Evolutionary conservation across 495 filamentous ascomycete species (phyloP).

Genomic region (Haplographium delicatum): DNA sequence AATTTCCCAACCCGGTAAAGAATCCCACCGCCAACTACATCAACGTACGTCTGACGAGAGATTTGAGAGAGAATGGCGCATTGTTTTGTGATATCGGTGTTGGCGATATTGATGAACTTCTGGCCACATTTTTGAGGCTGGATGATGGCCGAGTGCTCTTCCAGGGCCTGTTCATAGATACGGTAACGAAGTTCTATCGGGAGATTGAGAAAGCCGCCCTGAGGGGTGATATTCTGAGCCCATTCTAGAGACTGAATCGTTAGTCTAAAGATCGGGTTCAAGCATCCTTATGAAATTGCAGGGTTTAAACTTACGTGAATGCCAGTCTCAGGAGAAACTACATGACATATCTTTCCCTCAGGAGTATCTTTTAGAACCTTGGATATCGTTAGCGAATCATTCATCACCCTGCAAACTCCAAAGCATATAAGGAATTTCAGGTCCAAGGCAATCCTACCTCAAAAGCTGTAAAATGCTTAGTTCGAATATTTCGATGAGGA

Average conservation of each 20-base stretch:
- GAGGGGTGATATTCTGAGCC: background rate
- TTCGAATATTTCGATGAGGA: too few species aligned
- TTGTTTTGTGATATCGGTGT: background rate
- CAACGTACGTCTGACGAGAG: constrained; percentile 16
- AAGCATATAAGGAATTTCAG: too few species aligned
- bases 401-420: too few species aligned
- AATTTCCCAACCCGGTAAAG: constrained; percentile 4
- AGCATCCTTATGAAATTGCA: background rate
- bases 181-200: background rate
- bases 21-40: constrained; percentile 11
- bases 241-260: background rate
- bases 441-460: too few species aligned
- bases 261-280: too few species aligned
- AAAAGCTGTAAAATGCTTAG: too few species aligned
- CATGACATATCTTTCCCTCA: too few species aligned
- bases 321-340: background rate
- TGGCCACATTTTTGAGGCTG: background rate
- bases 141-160: background rate
- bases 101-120: too few species aligned
- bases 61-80: background rate
- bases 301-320: background rate
- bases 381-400: too few species aligned
- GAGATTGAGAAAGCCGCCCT: background rate
- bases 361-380: too few species aligned
- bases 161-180: background rate